These are phyloP conservation scores for Pilatotrama ljubarskyi DNA, from an alignment of 768 basidiomycete species.

Conservation along the genomic window DNA sequence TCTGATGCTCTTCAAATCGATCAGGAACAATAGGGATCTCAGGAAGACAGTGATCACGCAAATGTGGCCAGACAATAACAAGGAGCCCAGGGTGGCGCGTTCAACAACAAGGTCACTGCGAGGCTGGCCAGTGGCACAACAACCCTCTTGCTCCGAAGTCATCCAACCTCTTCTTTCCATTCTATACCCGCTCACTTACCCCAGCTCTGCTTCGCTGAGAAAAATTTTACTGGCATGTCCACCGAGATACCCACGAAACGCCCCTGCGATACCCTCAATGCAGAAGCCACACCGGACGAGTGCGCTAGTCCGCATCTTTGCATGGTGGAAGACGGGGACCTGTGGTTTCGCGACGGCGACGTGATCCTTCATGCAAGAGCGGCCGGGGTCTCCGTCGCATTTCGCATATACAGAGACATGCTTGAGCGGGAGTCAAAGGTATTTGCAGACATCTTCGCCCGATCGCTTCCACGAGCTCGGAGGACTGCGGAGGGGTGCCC, in stretches of 20 bases:
- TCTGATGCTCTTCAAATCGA: no score
- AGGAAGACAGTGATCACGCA: no score
- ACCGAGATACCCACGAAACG: neutral
- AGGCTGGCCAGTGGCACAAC: no score
- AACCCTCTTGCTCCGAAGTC: no score
- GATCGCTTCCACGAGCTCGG: neutral
- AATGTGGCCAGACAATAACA: no score
- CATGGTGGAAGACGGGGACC: neutral
- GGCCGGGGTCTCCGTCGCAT: neutral
- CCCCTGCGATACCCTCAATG: neutral
- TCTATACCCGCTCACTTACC: neutral
- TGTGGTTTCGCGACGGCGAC: constrained; percentile 20
- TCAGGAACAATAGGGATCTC: no score
- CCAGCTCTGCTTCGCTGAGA: neutral
- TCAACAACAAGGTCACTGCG: no score
- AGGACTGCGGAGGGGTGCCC: constrained; percentile 9
- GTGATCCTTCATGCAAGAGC: constrained; percentile 9
- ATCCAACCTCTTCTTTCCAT: neutral
- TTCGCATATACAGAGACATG: constrained; percentile 14
- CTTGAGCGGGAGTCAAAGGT: constrained; percentile 14
- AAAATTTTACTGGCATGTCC: neutral
- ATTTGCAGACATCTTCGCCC: constrained; percentile 17
- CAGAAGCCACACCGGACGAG: no score
- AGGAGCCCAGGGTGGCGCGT: no score
- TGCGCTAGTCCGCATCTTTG: neutral